A percentile compares a stretch with the other conserved stretches of the same genome.
Conservation (phyloP, 495 filamentous ascomycete genomes). For the Aspergillus panamensis region DNA sequence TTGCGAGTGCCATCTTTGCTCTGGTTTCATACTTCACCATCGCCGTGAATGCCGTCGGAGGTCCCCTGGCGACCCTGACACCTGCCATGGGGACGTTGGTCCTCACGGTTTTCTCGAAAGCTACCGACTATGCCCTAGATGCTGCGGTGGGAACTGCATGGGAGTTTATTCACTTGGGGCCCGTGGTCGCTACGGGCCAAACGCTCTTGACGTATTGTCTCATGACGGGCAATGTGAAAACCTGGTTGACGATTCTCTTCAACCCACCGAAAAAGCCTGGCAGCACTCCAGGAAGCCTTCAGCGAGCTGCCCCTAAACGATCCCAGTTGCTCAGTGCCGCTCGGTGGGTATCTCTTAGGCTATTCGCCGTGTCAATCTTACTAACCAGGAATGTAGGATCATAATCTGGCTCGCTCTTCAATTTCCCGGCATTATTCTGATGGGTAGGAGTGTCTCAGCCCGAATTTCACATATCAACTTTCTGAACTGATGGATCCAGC, state of each 20-base stretch:
- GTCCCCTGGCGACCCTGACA: background rate
- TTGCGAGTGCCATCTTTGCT: background rate
- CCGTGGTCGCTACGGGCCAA: background rate
- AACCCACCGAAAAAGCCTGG: background rate
- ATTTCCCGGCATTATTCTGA: constrained; percentile 2
- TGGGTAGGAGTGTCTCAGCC: background rate
- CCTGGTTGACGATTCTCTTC: background rate
- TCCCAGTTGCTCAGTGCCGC: background rate
- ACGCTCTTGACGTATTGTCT: background rate
- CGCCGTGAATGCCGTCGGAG: background rate
- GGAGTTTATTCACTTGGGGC: background rate
- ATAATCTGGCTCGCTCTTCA: background rate
- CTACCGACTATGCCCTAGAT: background rate
- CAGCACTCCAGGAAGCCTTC: background rate
- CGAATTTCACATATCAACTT: background rate
- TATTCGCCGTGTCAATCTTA: background rate
- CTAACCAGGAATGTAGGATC: background rate
- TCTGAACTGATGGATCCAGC: background rate
- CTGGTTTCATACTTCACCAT: background rate
- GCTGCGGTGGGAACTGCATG: background rate
- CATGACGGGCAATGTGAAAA: background rate
- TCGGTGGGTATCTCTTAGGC: background rate
- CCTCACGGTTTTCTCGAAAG: background rate
- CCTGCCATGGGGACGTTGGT: background rate
- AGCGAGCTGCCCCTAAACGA: background rate